phyloP scores from a whole-genome alignment of 169 alveolate species.

The Plasmodium vivax region DNA sequence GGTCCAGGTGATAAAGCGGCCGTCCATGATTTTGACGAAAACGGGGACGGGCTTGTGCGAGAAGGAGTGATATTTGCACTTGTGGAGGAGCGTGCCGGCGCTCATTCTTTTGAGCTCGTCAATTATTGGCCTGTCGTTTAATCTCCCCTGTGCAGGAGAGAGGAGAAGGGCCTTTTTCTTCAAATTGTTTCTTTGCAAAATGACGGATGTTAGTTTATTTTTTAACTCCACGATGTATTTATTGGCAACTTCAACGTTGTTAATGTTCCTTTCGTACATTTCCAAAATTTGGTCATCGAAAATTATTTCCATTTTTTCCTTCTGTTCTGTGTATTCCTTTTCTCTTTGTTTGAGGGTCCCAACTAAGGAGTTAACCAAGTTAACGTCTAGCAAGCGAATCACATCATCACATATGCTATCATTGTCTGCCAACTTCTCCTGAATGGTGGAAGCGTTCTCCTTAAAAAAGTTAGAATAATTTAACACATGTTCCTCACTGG shows the following conservation, averaged over 20 bases:
- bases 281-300: slow-evolving; percentile 58
- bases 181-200: slow-evolving; percentile 4
- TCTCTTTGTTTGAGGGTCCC: slow-evolving; percentile 30
- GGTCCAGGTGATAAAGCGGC: slow-evolving; percentile 45
- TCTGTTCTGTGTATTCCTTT: slow-evolving; percentile 9
- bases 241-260: slow-evolving; percentile 66
- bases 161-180: slow-evolving; percentile 22
- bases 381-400: slow-evolving; percentile 12
- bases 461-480: slow-evolving; percentile 29
- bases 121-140: slow-evolving; percentile 41
- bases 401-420: slow-evolving; percentile 47
- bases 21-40: slow-evolving; percentile 34
- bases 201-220: slow-evolving; percentile 2
- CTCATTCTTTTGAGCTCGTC: slow-evolving; percentile 36
- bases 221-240: slow-evolving; percentile 14
- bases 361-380: slow-evolving; percentile 8
- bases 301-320: slow-evolving; percentile 17
- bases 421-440: slow-evolving; percentile 39
- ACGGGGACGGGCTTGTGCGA: slow-evolving; percentile 51
- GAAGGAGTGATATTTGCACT: slow-evolving; percentile 49
- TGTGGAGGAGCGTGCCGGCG: slow-evolving; percentile 14
- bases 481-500: slow-evolving; percentile 33
- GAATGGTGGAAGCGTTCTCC: slow-evolving; percentile 19
- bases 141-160: slow-evolving; percentile 45
- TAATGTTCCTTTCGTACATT: slow-evolving; percentile 41